Base-by-base conservation (phyloP, 805 yeast species). In the Kuraishia piskuri region DNA sequence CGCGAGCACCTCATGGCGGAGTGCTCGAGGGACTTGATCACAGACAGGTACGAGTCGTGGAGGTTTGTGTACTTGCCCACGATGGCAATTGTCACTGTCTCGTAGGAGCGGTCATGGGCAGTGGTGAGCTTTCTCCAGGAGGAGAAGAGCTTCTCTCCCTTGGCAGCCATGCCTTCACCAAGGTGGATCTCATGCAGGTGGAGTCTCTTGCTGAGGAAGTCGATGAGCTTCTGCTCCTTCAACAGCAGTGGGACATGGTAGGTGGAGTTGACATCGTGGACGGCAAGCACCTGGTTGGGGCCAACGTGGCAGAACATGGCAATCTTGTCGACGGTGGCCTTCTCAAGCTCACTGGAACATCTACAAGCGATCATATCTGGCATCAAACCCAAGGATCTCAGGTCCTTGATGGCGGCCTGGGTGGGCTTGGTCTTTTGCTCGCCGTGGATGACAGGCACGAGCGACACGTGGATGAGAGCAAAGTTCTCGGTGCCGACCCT, bases 301-400 rank as follows among this genome's bases (percentile, higher is more conserved):
- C 97, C 97, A 61, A 94, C 99, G 67, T 94, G 98, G 71, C 98
- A 92, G 74, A 94, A 94, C 98, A 94, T 94, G 55, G 97, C 94
- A 66, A 94, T 92, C 74, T 94, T 94, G 59, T 88, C 92, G 65
- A 86, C 88, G n/a, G 97, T 90, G 59, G 90, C 83, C 55, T 73
- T 72, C 64, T 88, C 96, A 61, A 94, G 79, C 65, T 80, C 79
- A 60, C 87, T 87, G 52, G 89, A 78, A 76, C 99, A 94, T 76
- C 99, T 84, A 76, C 98, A 92, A 54, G 98, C 99, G 74, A 94
- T 90, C 83, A 94, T 86, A 70, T 94, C 98, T 21, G 98, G 98
- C 44, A 85, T 82, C 68, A 94, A 80, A 63, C 99, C 99, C 56
- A 92, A 75, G 49, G 96, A 88, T 73, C 99, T 86, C 71, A 94